A percentile compares a stretch with the other conserved stretches of the same genome.
These are phyloP conservation scores for Isatis lusitanica DNA, from an alignment of 441 rosid genomes.

Conservation along the genomic window DNA sequence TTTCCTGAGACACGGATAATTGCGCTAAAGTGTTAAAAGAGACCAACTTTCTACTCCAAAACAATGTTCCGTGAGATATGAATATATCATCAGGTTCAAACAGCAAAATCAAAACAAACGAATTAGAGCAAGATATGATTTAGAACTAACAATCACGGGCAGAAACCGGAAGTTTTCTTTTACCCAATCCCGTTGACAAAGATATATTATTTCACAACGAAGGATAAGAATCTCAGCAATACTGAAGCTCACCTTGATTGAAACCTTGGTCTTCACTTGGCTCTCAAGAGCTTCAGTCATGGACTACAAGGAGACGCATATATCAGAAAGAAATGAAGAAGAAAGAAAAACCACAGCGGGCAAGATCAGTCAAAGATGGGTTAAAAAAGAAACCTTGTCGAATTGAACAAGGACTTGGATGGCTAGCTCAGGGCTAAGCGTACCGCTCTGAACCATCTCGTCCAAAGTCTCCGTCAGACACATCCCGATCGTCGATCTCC, in stretches of 20 bases:
- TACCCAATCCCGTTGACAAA: background rate
- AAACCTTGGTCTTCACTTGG: conserved; percentile 92
- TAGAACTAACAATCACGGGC: background rate
- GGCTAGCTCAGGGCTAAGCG: conserved; percentile 92
- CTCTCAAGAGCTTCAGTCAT: conserved; percentile 90
- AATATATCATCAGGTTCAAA: background rate
- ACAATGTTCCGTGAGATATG: background rate
- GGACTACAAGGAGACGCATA: conserved; percentile 49
- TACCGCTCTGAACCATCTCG: conserved; percentile 92
- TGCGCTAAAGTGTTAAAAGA: background rate
- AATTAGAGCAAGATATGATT: background rate
- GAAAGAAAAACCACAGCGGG: background rate
- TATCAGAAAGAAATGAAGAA: background rate
- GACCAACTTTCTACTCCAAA: background rate
- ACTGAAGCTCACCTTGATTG: conserved; percentile 60
- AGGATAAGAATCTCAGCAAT: background rate
- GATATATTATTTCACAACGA: background rate
- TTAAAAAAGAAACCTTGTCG: conserved; percentile 64
- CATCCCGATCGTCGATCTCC: conserved; percentile 96
- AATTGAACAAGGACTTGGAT: conserved; percentile 96
- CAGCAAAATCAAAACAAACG: background rate
- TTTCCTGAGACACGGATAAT: background rate
- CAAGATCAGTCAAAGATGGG: background rate
- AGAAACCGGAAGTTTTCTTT: background rate
- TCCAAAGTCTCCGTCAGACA: conserved; percentile 94